Base-by-base conservation (phyloP, 75 land plant species). In the Picea sitchensis region DNA sequence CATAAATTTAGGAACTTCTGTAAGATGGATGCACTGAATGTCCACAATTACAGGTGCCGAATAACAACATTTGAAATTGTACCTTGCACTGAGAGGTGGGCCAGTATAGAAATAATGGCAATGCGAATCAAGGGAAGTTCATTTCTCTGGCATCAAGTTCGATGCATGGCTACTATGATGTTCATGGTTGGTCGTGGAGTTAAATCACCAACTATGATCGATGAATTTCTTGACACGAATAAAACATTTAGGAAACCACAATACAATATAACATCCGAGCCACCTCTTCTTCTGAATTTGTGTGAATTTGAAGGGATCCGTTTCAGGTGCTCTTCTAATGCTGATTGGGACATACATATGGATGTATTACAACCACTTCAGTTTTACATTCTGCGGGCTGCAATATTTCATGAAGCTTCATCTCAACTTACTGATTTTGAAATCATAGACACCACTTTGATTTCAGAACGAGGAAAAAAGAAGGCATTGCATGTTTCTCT, bases 91-190 rank as follows among this genome's bases (percentile, higher is more conserved):
- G 85, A 87, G 84, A 84, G 81, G 93, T 91, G 38, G 38, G 38
- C 0, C 0, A 2, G 38, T 36, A 36, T 36, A 36, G 38, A 36
- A 36, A 36, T 36, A 36, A 36, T 2, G 38, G 38, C 38, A 2
- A 36, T 36, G 0, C 2, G 38, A 38, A 86, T 96, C n/a, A 84
- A 85, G 80, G 99, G 99, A 58, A 96, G 88, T 80, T 94, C 99
- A 41, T 96, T 96, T 82, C 79, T 96, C 26, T 96, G 99, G 99
- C 99, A 96, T 68, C 99, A 96, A 87, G 92, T 96, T 73, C 86
- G 96, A n/a, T 96, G 96, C 88, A 96, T 96, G 93, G 96, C 93
- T 92, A 89, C 96, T 54, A 94, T 96, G 54, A 86, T 96, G 31
- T 94, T 96, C 80, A 86, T 96, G 94, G 87, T 96, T 78, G 99